Evolutionary conservation across 768 basidiomycete species (phyloP), one percentile per base, ranked within the genome.

Genomic region (Podaxis sp.): DNA sequence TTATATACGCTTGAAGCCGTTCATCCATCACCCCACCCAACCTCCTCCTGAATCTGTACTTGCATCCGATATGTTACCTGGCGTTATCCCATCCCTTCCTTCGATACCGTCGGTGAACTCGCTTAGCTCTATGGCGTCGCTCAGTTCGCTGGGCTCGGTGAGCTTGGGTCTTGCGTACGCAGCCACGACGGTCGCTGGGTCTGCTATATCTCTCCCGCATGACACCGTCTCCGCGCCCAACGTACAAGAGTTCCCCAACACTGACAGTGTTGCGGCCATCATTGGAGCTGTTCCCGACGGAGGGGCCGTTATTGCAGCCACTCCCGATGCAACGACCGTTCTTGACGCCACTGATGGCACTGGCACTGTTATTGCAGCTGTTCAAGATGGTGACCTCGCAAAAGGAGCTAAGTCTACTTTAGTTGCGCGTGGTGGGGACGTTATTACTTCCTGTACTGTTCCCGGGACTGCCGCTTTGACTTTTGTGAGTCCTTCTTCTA

Each of bases 391-490:
- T 38, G 54, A 35, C 27, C 16, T 10, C 11, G 18, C 37, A 38
- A 42, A 55, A 27, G 36, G 44, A 16, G n/a, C n/a, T 44, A 42
- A 40, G 21, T 28, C 55, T 36, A 14, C 35, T 13, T 37, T 37
- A 38, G 7, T 37, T 36, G 38, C 13, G 38, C 37, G 53, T 13
- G 18, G 23, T 23, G 54, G 37, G 21, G 50, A 69, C 18, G 73
- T 78, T 35, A 69, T 73, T 55, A 70, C 68, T 0, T 61, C 64
- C 18, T 79, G 76, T 66, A 70, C 71, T 1, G 69, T 69, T 16
- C 66, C 76, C 1, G 71, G 73, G 37, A 74, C 72, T 18, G 70
- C 62, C 44, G 73, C 74, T 51, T 68, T 76, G 23, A 74, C 74
- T 38, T 74, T 76, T 48, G 73, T 73, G 61, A 54, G 73, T 65